Percentiles rank a stretch among this genome's conserved stretches.
Evolutionary conservation across 345 rosid species (phyloP).

Genomic region (Eucalyptus albens): DNA sequence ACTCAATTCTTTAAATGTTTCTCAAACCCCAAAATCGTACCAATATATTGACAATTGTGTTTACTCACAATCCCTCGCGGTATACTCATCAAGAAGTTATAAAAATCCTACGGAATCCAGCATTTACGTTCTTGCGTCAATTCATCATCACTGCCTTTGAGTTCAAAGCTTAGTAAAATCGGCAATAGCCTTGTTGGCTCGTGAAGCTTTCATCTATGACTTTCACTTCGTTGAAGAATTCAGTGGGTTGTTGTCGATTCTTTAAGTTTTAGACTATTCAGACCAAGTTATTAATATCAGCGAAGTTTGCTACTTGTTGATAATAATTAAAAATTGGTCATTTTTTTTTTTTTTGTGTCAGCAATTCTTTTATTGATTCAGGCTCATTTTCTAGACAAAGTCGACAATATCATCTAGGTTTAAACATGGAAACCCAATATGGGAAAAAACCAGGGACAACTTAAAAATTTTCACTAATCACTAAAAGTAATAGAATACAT

Average conservation of each 20-base stretch:
- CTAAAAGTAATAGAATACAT: no score
- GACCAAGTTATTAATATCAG: background rate
- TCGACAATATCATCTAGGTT: no score
- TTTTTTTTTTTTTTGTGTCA: background rate
- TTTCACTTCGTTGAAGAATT: background rate
- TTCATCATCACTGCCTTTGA: background rate
- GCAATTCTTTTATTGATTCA: background rate
- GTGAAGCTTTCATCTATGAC: background rate
- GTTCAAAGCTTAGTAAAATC: background rate
- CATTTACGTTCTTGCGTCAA: background rate
- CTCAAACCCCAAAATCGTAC: background rate
- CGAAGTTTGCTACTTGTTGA: background rate
- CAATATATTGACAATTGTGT: background rate
- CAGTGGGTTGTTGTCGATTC: background rate
- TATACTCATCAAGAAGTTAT: background rate
- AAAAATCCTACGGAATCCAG: background rate
- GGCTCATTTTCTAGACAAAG: no score
- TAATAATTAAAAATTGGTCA: background rate
- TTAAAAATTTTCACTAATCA: no score
- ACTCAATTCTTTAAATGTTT: background rate
- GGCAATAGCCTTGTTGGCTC: background rate
- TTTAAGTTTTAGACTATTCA: background rate
- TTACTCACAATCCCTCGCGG: background rate
- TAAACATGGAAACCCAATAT: no score
- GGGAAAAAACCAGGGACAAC: fast-evolving